phyloP scores from a whole-genome alignment of 768 basidiomycete genomes.

The Boletus sp. region DNA sequence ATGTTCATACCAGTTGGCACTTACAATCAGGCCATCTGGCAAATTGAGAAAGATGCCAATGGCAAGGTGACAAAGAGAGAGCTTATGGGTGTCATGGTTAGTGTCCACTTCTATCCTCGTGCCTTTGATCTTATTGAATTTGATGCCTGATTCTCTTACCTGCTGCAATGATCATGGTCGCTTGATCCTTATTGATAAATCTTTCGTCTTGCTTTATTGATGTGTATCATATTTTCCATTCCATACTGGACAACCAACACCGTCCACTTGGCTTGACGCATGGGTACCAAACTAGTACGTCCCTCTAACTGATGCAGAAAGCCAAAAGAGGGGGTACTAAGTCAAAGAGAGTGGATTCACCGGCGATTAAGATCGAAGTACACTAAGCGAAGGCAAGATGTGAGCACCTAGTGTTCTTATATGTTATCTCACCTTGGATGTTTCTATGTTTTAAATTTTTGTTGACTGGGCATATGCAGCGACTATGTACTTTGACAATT shows the following conservation, averaged over 20 bases:
- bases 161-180: not conserved
- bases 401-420: not conserved
- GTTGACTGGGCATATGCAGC: not conserved
- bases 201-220: not conserved
- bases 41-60: slow-evolving; percentile 72
- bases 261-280: not conserved
- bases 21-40: slow-evolving; percentile 55
- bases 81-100: slow-evolving; percentile 80
- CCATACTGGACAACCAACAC: not conserved
- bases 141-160: slow-evolving; percentile 7
- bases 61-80: slow-evolving; percentile 62
- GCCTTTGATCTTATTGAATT: slow-evolving; percentile 10
- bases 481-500: not conserved
- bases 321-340: slow-evolving; percentile 33
- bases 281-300: slow-evolving; percentile 48
- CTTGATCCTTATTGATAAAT: not conserved
- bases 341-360: not conserved
- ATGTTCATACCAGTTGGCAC: slow-evolving; percentile 94
- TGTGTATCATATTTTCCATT: not conserved
- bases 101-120: slow-evolving; percentile 22
- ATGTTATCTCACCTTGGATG: too few relatives aligned
- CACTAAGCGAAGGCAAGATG: not conserved
- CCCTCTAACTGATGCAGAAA: slow-evolving; percentile 62
- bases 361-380: not conserved
- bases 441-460: too few relatives aligned